Conservation (phyloP, 2,329 filamentous ascomycete genomes). For the Exophiala sideris region DNA sequence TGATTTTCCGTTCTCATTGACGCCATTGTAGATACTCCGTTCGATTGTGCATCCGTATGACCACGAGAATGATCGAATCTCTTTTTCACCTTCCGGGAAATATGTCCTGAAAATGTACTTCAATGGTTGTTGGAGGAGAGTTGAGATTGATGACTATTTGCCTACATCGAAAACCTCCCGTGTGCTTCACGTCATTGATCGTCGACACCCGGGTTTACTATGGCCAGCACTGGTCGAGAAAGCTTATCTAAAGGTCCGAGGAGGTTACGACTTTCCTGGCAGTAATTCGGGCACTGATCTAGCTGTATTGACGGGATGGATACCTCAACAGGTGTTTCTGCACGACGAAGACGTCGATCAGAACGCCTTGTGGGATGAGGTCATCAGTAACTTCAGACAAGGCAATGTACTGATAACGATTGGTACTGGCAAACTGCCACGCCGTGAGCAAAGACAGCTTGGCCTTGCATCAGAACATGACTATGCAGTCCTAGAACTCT, state of each 20-base stretch:
- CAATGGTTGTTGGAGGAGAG: conserved; percentile 85
- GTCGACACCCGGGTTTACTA: conserved; percentile 72
- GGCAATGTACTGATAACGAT: conserved; percentile 85
- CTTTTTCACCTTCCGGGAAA: conserved; percentile 73
- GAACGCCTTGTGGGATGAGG: conserved; percentile 71
- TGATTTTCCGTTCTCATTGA: conserved; percentile 12
- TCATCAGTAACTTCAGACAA: conserved; percentile 69
- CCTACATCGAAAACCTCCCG: conserved; percentile 72
- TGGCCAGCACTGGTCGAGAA: conserved; percentile 96
- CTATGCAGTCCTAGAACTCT: conserved; percentile 83
- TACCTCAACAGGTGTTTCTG: conserved; percentile 90
- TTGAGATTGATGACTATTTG: conserved; percentile 83
- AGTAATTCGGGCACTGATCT: conserved; percentile 96
- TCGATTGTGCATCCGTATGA: conserved; percentile 75
- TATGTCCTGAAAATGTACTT: conserved; percentile 93
- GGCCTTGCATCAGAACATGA: conserved; percentile 89
- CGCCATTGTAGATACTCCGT: conserved; percentile 58
- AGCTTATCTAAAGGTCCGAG: conserved; percentile 90
- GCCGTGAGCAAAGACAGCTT: conserved; percentile 71
- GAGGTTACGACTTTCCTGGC: conserved; percentile 95
- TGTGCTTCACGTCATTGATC: conserved; percentile 81
- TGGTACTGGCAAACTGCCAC: conserved; percentile 78
- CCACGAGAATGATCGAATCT: conserved; percentile 53
- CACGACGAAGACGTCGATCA: conserved; percentile 80
- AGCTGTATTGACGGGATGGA: conserved; percentile 91